These are phyloP conservation scores for Catharanthus roseus DNA, from an alignment of 257 asterid species.

Conservation along the genomic window DNA sequence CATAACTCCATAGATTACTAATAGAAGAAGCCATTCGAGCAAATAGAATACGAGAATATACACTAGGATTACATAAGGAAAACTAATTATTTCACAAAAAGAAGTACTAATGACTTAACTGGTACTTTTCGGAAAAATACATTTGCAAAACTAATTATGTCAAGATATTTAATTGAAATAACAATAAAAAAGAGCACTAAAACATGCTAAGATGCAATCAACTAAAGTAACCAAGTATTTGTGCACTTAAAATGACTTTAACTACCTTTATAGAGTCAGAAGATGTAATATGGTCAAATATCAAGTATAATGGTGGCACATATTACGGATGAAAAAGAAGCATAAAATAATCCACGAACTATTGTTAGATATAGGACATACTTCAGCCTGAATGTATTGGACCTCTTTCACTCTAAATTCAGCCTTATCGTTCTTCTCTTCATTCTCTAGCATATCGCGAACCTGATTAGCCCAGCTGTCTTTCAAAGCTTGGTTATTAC, in stretches of 20 bases:
- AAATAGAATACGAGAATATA: neutral
- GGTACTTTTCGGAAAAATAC: neutral
- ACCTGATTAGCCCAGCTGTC: constrained; percentile 92
- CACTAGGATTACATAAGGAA: neutral
- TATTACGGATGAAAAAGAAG: neutral
- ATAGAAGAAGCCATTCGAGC: neutral
- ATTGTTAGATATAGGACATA: constrained; percentile 23
- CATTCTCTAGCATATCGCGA: constrained; percentile 77
- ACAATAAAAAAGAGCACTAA: neutral
- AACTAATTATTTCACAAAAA: neutral
- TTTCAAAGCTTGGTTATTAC: constrained; percentile 61
- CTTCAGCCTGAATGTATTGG: constrained; percentile 98
- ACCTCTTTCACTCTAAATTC: constrained; percentile 97
- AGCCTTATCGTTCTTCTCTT: constrained; percentile 86
- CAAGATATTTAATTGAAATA: neutral
- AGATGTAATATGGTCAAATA: neutral
- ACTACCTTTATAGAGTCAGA: neutral
- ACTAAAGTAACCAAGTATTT: neutral
- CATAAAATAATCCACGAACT: neutral
- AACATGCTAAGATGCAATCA: neutral
- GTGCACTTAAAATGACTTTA: neutral
- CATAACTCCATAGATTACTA: neutral
- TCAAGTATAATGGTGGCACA: neutral
- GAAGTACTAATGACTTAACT: neutral
- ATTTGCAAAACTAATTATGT: neutral